A percentile compares a stretch with the other conserved stretches of the same genome.
These are phyloP conservation scores for Mycena metata DNA, from an alignment of 768 basidiomycete genomes.

Conservation along the genomic window DNA sequence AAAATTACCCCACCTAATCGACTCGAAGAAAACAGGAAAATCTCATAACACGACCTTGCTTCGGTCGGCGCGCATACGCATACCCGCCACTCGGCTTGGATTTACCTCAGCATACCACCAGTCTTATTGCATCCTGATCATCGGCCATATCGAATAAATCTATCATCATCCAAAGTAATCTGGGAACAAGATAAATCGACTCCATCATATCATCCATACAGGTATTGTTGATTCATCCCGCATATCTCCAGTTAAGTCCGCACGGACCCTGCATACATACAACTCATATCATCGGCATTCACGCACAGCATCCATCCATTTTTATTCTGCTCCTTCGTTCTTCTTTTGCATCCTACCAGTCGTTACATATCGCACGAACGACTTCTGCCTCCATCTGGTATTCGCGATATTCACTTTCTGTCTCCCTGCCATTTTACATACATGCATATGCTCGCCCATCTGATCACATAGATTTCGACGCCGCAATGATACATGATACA, in stretches of 20 bases:
- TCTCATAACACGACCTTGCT: constrained; percentile 3
- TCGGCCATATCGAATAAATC: constrained; percentile 19
- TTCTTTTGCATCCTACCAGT: constrained; percentile 14
- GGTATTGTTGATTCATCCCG: constrained; percentile 10
- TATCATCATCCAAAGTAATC: constrained; percentile 1
- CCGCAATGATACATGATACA: constrained; percentile 1
- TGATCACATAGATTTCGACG: constrained; percentile 14
- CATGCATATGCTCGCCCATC: constrained; percentile 22
- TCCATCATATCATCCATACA: constrained; percentile 11
- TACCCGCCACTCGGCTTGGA: constrained; percentile 8
- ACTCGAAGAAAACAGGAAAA: constrained; percentile 5
- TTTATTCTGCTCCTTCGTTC: constrained; percentile 16
- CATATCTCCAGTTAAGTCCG: constrained; percentile 16
- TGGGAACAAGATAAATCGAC: constrained; percentile 4
- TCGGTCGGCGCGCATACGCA: constrained; percentile 13
- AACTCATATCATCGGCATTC: constrained; percentile 18
- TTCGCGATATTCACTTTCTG: no score
- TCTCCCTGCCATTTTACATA: constrained; percentile 7
- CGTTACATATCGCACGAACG: constrained; percentile 16
- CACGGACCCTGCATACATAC: constrained; percentile 17
- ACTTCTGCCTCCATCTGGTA: constrained; percentile 1
- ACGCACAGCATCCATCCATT: constrained; percentile 19
- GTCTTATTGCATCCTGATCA: constrained; percentile 19
- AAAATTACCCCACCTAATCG: background rate
- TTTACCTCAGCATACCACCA: no score